These are phyloP conservation scores for Schwanniomyces pseudopolymorphus DNA, from an alignment of 805 yeast species.

Conservation along the genomic window DNA sequence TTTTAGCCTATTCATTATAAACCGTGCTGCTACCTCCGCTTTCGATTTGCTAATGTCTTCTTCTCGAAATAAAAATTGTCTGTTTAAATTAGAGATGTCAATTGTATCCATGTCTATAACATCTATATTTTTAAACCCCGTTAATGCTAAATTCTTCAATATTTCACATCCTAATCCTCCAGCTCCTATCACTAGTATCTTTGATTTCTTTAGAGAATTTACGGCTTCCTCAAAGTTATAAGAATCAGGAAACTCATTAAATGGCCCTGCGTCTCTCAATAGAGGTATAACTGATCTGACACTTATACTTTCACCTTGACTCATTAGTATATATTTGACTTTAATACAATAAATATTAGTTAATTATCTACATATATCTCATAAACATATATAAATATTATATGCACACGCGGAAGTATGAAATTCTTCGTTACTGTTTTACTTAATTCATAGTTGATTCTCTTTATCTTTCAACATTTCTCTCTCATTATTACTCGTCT, in stretches of 20 bases:
- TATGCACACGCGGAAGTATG: not conserved
- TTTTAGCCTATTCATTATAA: conserved; percentile 47
- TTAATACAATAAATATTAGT: not conserved
- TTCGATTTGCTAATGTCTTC: conserved; percentile 65
- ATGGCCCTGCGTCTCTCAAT: conserved; percentile 34
- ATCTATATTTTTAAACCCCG: conserved; percentile 65
- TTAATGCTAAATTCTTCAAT: conserved; percentile 64
- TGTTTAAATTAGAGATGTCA: conserved; percentile 70
- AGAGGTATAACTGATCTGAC: conserved; percentile 11
- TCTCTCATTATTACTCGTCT: not conserved
- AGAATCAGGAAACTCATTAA: conserved; percentile 37
- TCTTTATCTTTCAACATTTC: conserved; percentile 4
- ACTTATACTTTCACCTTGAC: not conserved
- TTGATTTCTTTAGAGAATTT: conserved; percentile 18
- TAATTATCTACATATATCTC: not conserved
- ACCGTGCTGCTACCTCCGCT: conserved; percentile 63
- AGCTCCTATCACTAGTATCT: conserved; percentile 61
- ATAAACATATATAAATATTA: not conserved
- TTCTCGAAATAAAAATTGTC: conserved; percentile 69
- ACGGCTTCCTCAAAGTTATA: conserved; percentile 23
- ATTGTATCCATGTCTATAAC: conserved; percentile 84
- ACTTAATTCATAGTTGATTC: not conserved
- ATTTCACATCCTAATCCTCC: conserved; percentile 87
- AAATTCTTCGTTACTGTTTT: not conserved
- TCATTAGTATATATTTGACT: not conserved